Evolutionary conservation across 257 asterid species (phyloP).

Genomic region (Asclepias syriaca): DNA sequence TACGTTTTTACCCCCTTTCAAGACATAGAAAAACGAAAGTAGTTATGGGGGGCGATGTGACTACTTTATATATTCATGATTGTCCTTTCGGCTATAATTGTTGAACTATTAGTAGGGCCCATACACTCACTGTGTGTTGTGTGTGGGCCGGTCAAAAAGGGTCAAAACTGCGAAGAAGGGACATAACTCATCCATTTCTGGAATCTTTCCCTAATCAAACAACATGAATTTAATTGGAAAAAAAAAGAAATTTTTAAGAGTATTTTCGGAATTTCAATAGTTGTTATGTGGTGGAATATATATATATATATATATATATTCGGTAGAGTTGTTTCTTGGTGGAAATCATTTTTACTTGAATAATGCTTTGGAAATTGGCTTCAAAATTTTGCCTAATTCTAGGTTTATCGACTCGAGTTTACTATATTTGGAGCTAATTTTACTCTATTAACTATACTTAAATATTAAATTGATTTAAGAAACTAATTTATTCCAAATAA

Average conservation of each 20-base stretch:
- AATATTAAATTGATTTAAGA: too few species aligned
- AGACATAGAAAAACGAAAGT: neutral
- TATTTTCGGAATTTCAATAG: neutral
- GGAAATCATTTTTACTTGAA: neutral
- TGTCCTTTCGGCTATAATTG: neutral
- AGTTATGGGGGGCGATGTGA: neutral
- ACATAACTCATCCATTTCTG: neutral
- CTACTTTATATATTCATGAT: neutral
- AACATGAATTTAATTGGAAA: neutral
- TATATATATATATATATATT: too few species aligned
- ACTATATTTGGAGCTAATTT: too few species aligned
- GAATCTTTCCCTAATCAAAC: neutral
- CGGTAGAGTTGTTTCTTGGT: neutral
- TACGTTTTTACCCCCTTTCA: neutral
- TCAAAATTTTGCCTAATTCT: neutral
- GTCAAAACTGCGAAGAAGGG: neutral
- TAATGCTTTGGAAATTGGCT: neutral
- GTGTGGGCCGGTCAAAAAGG: neutral
- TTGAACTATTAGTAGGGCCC: conserved; percentile 3
- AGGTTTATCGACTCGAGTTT: too few species aligned
- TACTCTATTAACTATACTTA: too few species aligned
- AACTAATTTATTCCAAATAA: too few species aligned
- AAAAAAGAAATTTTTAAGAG: neutral
- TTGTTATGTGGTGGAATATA: neutral
- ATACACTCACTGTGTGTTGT: too few species aligned